These are phyloP conservation scores for Buddleja alternifolia DNA, from an alignment of 257 asterid species.

Conservation along the genomic window DNA sequence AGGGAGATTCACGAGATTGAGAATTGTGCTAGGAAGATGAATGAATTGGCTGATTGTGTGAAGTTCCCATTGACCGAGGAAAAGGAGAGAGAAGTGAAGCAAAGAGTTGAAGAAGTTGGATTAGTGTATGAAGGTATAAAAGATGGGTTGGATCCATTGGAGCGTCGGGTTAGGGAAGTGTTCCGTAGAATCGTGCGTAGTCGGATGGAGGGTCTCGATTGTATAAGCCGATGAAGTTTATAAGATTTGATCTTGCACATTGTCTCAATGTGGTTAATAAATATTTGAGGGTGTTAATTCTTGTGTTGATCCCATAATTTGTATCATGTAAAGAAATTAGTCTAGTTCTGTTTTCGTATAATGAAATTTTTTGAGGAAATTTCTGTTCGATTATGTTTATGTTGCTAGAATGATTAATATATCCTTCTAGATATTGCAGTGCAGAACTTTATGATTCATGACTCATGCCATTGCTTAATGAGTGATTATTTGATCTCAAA, in stretches of 20 bases:
- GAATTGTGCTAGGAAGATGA: constrained; percentile 60
- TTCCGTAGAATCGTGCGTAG: constrained; percentile 76
- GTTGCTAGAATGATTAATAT: not conserved
- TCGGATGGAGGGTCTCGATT: constrained; percentile 70
- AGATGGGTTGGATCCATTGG: constrained; percentile 79
- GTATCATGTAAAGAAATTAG: constrained; percentile 34
- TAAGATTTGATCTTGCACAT: no score
- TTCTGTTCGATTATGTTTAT: not conserved
- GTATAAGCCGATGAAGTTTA: no score
- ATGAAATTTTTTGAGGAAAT: constrained; percentile 31
- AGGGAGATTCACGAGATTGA: constrained; percentile 83
- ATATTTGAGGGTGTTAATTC: not conserved
- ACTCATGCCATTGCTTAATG: not conserved
- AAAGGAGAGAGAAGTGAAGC: constrained; percentile 68
- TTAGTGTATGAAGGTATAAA: constrained; percentile 51
- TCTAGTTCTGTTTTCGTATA: constrained; percentile 1
- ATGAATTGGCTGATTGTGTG: constrained; percentile 56
- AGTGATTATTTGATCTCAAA: no score
- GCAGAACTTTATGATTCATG: not conserved
- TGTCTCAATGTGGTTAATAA: no score
- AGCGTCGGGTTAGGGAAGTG: constrained; percentile 74
- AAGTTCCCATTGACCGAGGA: constrained; percentile 69
- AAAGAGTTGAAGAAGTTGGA: constrained; percentile 63
- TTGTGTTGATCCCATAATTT: constrained; percentile 17
- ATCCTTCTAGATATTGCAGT: not conserved